Conservation (phyloP, 495 filamentous ascomycete genomes). For the Pyrenula aspistea region DNA sequence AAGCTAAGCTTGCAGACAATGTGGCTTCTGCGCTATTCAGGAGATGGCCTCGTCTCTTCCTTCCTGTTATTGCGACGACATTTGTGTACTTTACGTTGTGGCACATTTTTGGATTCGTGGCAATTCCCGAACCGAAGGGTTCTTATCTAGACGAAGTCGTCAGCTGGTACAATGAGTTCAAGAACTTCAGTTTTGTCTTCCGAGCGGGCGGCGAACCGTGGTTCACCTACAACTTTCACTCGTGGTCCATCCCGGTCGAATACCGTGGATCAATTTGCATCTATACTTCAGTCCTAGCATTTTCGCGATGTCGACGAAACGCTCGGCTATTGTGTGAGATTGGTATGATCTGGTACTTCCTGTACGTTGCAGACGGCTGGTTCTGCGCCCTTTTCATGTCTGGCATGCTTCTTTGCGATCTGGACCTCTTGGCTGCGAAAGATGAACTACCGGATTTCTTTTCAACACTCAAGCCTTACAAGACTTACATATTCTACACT, state of each 20-base stretch:
- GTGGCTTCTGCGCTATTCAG: slow-evolving; percentile 32
- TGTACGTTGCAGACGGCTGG: slow-evolving; percentile 27
- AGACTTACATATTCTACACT: slow-evolving; percentile 28
- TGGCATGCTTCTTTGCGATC: slow-evolving; percentile 31
- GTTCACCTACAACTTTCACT: slow-evolving; percentile 31
- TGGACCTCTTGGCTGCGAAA: slow-evolving; percentile 22
- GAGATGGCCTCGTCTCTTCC: slow-evolving; percentile 30
- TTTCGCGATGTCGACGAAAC: slow-evolving; percentile 21
- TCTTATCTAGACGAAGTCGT: slow-evolving; percentile 32
- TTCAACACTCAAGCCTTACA: slow-evolving; percentile 20
- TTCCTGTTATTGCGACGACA: slow-evolving; percentile 33
- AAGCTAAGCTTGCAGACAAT: slow-evolving; percentile 15
- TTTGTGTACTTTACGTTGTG: slow-evolving; percentile 35
- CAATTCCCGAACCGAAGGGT: slow-evolving; percentile 17
- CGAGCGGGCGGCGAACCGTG: slow-evolving; percentile 31
- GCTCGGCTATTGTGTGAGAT: slow-evolving; percentile 28
- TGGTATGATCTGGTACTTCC: slow-evolving; percentile 18
- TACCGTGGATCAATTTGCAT: slow-evolving; percentile 34
- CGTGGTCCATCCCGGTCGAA: slow-evolving; percentile 41
- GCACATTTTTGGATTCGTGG: slow-evolving; percentile 34
- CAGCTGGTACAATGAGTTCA: slow-evolving; percentile 45
- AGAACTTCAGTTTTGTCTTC: slow-evolving; percentile 47
- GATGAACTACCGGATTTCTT: slow-evolving; percentile 18
- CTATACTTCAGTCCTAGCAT: slow-evolving; percentile 24
- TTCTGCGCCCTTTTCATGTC: slow-evolving; percentile 32